Base-by-base conservation (phyloP, 139 green algal genomes). In the Astrephomene gubernaculifera region DNA sequence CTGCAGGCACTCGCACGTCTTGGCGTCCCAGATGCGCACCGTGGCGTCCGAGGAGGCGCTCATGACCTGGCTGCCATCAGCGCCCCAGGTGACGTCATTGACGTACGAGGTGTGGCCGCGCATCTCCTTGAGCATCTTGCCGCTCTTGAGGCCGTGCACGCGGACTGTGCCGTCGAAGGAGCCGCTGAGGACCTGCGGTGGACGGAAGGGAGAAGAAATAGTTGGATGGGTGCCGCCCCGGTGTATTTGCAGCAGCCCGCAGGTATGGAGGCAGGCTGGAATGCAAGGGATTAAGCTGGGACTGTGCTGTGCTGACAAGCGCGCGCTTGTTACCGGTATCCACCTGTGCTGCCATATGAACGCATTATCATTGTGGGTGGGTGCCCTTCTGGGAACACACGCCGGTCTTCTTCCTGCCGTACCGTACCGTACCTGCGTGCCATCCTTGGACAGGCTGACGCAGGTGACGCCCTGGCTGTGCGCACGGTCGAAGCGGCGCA, bases 81-180 rank as follows among this genome's bases (percentile, higher is more conserved):
- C 78, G 31, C 85, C 93, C 88, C 95, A 99, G 22, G 94, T 86
- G 0, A 94, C 97, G 74, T 93, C 82, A 82, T 99, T 98, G 19
- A 99, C 97, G 87, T 97, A 99, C 27, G 91, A 96, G 22, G 91
- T 97, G 90, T 99, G 97, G 7, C 97, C 97, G 0, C 97, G 83
- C 85, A 99, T 97, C 91, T 99, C 97, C 90, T 98, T 99, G 31
- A 99, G 92, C 92, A 98, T 96, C 79, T 96, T 97, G 44, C 97
- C 97, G 29, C 93, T 97, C 92, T 99, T 99, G 44, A 99, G 92
- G 41, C 97, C 97, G 86, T 99, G 97, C 74, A 99, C 92, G 29
- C 95, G 87, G 41, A 96, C 89, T 8, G 92, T 91, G 63, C 93
- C 94, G 87, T 99, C 97, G 86, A 98, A 99, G 0, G 95, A 98